Evolutionary conservation across 2,329 filamentous ascomycete genomes (phyloP).

Genomic region (Colletotrichum spaethianum): DNA sequence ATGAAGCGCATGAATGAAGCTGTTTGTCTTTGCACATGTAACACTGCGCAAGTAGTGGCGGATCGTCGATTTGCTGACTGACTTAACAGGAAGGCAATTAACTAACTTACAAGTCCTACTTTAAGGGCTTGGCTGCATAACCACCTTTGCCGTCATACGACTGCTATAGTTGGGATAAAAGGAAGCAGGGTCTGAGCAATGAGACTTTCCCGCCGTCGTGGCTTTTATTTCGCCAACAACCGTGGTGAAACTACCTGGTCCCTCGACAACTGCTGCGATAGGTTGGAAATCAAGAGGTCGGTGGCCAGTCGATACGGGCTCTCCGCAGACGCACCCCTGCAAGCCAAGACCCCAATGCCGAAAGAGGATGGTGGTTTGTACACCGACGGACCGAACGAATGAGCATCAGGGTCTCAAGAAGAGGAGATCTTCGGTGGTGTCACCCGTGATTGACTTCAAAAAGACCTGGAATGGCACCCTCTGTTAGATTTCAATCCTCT

Average conservation of each 20-base stretch:
- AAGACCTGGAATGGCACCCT: neutral
- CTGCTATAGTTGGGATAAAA: neutral
- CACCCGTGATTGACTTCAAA: neutral
- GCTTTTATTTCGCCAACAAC: neutral
- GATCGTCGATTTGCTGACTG: too few species aligned
- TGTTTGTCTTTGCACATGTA: neutral
- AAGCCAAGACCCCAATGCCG: conserved; percentile 19
- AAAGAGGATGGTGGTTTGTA: conserved; percentile 28
- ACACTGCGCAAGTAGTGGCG: neutral
- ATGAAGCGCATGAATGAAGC: neutral
- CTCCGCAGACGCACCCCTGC: conserved; percentile 12
- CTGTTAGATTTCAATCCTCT: neutral
- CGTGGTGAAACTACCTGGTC: neutral
- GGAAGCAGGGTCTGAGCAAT: neutral
- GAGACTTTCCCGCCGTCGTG: neutral
- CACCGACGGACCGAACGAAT: conserved; percentile 18
- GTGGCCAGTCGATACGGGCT: conserved; percentile 13
- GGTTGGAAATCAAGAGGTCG: neutral
- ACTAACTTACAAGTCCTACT: neutral
- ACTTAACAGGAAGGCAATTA: neutral
- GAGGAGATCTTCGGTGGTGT: conserved; percentile 1
- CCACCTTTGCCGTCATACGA: too few species aligned
- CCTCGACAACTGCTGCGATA: neutral
- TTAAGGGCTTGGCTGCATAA: neutral
- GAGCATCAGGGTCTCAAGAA: neutral